Evolutionary conservation across 202 grass and related monocot species (phyloP).

Genomic region (Saccharum hybrid): DNA sequence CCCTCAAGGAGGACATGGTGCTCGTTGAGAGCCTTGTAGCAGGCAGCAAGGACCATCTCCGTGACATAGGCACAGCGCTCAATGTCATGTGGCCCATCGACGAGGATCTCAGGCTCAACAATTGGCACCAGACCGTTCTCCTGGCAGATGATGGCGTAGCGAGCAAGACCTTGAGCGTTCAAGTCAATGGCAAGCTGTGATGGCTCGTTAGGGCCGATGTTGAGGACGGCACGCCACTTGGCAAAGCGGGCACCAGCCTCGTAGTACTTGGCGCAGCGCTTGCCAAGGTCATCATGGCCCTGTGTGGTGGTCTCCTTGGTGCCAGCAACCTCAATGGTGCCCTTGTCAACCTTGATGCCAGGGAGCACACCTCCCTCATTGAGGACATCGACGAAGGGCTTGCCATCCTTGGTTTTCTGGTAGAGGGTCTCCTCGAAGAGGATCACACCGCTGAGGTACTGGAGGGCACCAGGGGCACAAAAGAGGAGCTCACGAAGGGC

Average conservation of each 20-base stretch:
- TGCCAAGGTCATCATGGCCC: constrained; percentile 52
- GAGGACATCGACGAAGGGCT: constrained; percentile 48
- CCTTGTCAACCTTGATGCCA: constrained; percentile 52
- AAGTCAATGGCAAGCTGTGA: constrained; percentile 44
- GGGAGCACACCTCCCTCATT: constrained; percentile 40
- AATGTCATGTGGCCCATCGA: constrained; percentile 44
- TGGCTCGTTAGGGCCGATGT: constrained; percentile 47
- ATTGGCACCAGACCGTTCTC: constrained; percentile 54
- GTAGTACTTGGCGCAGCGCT: constrained; percentile 52
- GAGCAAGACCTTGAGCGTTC: constrained; percentile 48
- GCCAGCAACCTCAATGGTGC: constrained; percentile 44
- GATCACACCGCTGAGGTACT: constrained; percentile 38
- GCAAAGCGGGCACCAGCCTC: constrained; percentile 53
- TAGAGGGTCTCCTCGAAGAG: constrained; percentile 58
- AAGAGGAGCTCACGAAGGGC: too few relatives aligned
- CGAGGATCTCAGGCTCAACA: constrained; percentile 54
- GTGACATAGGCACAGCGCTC: constrained; percentile 43
- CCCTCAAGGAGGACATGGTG: constrained; percentile 57
- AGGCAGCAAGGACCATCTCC: constrained; percentile 37
- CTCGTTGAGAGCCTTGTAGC: constrained; percentile 60
- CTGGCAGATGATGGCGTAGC: constrained; percentile 55
- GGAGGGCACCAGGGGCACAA: constrained; percentile 40
- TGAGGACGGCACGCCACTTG: constrained; percentile 32
- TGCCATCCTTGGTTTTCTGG: constrained; percentile 59
- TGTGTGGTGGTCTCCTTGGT: constrained; percentile 55